Percentiles rank a stretch among this genome's conserved stretches.
These are phyloP conservation scores for Caryocar brasiliense DNA, from an alignment of 441 rosid species.

Conservation along the genomic window DNA sequence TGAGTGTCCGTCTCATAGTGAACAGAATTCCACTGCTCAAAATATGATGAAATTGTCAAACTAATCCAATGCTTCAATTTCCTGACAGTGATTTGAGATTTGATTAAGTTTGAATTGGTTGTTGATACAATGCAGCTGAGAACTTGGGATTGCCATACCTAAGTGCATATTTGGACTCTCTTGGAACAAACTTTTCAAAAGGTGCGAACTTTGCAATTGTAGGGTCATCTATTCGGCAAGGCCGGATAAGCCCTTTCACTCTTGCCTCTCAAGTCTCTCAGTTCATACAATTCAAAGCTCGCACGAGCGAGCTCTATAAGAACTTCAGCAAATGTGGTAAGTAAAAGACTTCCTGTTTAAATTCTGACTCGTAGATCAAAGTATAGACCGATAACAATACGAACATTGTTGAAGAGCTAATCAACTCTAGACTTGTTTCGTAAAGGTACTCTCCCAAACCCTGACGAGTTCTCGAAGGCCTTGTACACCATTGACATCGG, in stretches of 20 bases:
- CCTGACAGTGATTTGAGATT: too few relatives aligned
- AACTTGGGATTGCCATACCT: conserved; percentile 21
- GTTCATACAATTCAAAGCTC: conserved; percentile 26
- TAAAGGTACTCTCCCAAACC: conserved; percentile 17
- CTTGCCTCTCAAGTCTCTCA: conserved; percentile 30
- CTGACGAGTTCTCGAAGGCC: conserved; percentile 24
- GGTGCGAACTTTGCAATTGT: conserved; percentile 34
- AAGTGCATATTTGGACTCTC: conserved; percentile 29
- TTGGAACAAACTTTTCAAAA: conserved; percentile 17
- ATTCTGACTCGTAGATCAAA: neutral
- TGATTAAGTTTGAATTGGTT: neutral
- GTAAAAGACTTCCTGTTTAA: neutral
- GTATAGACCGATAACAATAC: too few relatives aligned
- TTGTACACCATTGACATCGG: conserved; percentile 28
- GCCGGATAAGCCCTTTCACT: conserved; percentile 15
- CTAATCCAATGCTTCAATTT: too few relatives aligned
- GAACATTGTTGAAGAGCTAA: neutral
- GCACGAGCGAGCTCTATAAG: conserved; percentile 13
- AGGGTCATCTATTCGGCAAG: conserved; percentile 21
- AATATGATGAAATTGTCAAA: too few relatives aligned
- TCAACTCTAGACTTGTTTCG: conserved; percentile 1
- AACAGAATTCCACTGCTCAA: too few relatives aligned
- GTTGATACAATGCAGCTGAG: conserved; percentile 17
- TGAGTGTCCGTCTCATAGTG: too few relatives aligned
- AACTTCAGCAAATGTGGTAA: neutral